Conservation (phyloP, 345 rosid genomes). For the Pseudoturritis turrita region DNA sequence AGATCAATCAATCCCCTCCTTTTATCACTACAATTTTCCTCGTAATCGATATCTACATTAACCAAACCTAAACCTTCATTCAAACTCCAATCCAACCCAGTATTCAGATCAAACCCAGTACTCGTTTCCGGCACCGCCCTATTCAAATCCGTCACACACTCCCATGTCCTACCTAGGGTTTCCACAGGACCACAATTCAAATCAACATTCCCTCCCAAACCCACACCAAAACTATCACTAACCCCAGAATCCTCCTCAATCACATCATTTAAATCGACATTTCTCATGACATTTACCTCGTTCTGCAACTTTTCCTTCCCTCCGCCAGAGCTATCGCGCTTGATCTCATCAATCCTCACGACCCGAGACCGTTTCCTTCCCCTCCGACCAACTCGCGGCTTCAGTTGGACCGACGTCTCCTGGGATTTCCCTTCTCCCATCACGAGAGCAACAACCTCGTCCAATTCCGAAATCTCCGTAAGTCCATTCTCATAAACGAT, state of each 20-base stretch:
- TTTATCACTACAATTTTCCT: slow-evolving; percentile 25
- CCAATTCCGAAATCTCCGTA: slow-evolving; percentile 53
- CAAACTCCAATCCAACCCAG: slow-evolving; percentile 63
- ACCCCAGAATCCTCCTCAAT: slow-evolving; percentile 28
- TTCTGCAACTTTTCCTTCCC: slow-evolving; percentile 24
- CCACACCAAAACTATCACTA: slow-evolving; percentile 27
- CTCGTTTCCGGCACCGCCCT: slow-evolving; percentile 25
- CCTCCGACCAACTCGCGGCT: slow-evolving; percentile 39
- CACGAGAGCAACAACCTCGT: slow-evolving; percentile 39
- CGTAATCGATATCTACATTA: slow-evolving; percentile 20
- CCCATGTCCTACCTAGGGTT: slow-evolving; percentile 29
- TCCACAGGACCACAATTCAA: slow-evolving; percentile 33
- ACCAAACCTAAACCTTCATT: slow-evolving; percentile 43
- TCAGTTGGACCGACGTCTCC: slow-evolving; percentile 25
- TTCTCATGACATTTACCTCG: slow-evolving; percentile 26
- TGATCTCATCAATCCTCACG: slow-evolving; percentile 23
- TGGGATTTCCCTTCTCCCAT: slow-evolving; percentile 18
- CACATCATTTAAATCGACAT: slow-evolving; percentile 46
- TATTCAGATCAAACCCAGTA: slow-evolving; percentile 52
- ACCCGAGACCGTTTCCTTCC: slow-evolving; percentile 50
- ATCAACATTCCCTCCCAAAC: slow-evolving; percentile 36
- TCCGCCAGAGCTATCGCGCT: slow-evolving; percentile 17
- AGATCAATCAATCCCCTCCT: slow-evolving; percentile 59
- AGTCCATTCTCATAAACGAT: slow-evolving; percentile 61
- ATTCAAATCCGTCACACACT: slow-evolving; percentile 31